phyloP scores from a whole-genome alignment of 2,329 filamentous ascomycete genomes.

The Amauroascus verrucosus region DNA sequence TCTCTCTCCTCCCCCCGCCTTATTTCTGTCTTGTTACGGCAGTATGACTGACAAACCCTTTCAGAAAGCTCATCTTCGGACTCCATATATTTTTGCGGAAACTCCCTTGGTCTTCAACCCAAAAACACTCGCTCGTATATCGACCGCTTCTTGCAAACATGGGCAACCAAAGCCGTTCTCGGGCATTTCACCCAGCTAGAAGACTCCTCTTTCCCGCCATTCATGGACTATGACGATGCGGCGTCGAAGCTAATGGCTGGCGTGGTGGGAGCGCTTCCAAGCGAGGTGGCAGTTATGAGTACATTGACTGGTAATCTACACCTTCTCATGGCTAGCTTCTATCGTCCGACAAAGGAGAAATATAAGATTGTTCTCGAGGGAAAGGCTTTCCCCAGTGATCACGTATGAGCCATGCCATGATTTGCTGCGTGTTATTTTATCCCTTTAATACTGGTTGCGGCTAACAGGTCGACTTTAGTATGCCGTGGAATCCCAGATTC shows the following conservation, averaged over 20 bases:
- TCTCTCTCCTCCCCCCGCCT: too few relatives aligned
- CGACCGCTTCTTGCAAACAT: constrained; percentile 65
- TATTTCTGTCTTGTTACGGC: not conserved
- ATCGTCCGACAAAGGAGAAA: constrained; percentile 52
- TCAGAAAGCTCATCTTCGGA: constrained; percentile 24
- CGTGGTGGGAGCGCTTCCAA: constrained; percentile 61
- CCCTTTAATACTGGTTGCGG: not conserved
- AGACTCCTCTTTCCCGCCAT: constrained; percentile 58
- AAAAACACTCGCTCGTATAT: constrained; percentile 55
- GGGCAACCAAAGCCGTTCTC: constrained; percentile 73
- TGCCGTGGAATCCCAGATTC: constrained; percentile 70
- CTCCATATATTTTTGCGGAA: constrained; percentile 76
- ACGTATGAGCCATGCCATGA: constrained; percentile 41
- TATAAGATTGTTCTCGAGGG: constrained; percentile 84
- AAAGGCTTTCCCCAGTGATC: constrained; percentile 81
- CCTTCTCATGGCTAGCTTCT: constrained; percentile 75
- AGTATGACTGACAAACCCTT: not conserved
- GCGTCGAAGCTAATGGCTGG: constrained; percentile 59
- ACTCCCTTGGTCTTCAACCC: constrained; percentile 79
- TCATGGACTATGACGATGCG: constrained; percentile 69
- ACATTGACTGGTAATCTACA: constrained; percentile 75
- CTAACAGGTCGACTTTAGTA: constrained; percentile 44
- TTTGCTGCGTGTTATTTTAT: not conserved
- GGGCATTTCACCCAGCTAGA: constrained; percentile 66
- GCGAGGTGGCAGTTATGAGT: constrained; percentile 80